Conservation (phyloP, 2,329 filamentous ascomycete species). For the Xylariaceae sp. region DNA sequence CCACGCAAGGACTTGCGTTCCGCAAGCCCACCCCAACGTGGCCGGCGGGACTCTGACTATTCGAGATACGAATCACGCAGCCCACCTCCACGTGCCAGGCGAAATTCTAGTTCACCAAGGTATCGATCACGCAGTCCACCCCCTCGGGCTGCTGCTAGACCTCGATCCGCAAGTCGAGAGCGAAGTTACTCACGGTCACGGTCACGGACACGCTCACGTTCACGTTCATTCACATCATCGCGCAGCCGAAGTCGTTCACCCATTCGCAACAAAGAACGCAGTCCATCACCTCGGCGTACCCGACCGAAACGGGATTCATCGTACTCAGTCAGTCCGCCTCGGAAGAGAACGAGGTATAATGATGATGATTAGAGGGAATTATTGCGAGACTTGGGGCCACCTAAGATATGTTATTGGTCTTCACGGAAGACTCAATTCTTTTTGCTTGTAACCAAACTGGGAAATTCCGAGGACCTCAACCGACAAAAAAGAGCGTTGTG, state of each 20-base stretch:
- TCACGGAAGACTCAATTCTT: background rate
- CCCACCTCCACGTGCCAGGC: conserved; percentile 18
- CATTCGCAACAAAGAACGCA: conserved; percentile 19
- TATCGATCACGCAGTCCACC: conserved; percentile 16
- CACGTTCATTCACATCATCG: conserved; percentile 22
- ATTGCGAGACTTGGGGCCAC: background rate
- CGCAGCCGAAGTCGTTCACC: conserved; percentile 23
- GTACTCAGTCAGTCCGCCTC: conserved; percentile 16
- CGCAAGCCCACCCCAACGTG: conserved; percentile 11
- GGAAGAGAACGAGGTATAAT: conserved; percentile 24
- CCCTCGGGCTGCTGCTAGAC: conserved; percentile 14
- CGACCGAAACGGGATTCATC: conserved; percentile 21
- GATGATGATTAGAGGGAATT: conserved; percentile 9
- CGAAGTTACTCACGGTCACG: conserved; percentile 23
- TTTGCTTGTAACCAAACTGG: background rate
- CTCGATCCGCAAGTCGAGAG: conserved; percentile 22
- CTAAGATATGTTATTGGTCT: conserved; percentile 1
- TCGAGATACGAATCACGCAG: conserved; percentile 19
- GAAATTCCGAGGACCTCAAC: background rate
- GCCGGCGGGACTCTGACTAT: conserved; percentile 10
- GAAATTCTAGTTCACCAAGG: conserved; percentile 14
- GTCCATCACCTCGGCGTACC: conserved; percentile 21
- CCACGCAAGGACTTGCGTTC: conserved; percentile 7
- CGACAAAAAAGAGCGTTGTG: background rate
- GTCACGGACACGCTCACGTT: conserved; percentile 21